Evolutionary conservation across 202 grass and related monocot genomes (phyloP).

Genomic region (Zizania palustris): DNA sequence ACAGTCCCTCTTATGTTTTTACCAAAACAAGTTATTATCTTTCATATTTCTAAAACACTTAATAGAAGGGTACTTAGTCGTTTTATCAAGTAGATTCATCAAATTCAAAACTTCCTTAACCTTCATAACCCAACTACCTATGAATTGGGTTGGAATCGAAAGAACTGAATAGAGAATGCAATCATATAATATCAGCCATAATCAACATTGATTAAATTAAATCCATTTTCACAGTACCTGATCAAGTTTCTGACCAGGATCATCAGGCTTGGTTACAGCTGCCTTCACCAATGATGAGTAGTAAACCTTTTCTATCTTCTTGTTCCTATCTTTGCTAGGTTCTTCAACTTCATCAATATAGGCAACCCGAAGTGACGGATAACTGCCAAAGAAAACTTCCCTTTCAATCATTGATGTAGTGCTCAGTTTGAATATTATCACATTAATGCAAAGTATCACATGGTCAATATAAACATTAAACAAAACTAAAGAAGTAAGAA

Average conservation of each 20-base stretch:
- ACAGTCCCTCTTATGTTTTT: neutral
- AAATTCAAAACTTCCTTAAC: neutral
- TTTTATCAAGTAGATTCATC: neutral
- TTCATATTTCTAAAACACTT: neutral
- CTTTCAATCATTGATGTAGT: constrained; percentile 27
- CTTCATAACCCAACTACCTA: neutral
- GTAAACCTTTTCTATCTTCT: constrained; percentile 91
- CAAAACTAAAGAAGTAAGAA: neutral
- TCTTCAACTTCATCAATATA: constrained; percentile 97
- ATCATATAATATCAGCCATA: constrained; percentile 21
- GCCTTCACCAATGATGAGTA: constrained; percentile 94
- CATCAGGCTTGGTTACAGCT: constrained; percentile 66
- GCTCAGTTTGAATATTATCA: constrained; percentile 23
- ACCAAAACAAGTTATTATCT: neutral
- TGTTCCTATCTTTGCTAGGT: constrained; percentile 55
- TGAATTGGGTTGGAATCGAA: neutral
- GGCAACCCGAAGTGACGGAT: constrained; percentile 91
- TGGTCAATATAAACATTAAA: constrained; percentile 3
- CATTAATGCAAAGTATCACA: constrained; percentile 24
- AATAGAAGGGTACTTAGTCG: neutral
- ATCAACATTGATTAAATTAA: constrained; percentile 8
- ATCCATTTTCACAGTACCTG: constrained; percentile 58
- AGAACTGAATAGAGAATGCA: constrained; percentile 9
- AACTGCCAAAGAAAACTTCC: constrained; percentile 54
- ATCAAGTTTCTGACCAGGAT: constrained; percentile 75